Percentiles rank a stretch among this genome's conserved stretches.
phyloP scores from a whole-genome alignment of 2,329 filamentous ascomycete species.

The Emmonsia crescens region DNA sequence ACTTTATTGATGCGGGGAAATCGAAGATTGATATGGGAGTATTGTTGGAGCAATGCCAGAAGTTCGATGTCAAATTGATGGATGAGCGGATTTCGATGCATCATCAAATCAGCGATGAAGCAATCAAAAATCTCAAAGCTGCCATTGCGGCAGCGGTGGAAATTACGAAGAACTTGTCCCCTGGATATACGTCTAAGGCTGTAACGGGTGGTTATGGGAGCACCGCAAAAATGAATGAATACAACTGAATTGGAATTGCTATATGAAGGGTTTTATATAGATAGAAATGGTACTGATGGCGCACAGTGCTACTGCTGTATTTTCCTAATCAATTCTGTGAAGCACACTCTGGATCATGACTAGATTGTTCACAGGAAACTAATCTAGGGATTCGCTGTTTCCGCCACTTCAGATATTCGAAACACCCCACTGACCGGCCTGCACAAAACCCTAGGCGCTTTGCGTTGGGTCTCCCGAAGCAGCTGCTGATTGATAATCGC shows the following conservation, averaged over 20 bases:
- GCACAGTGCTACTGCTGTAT: background rate
- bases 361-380: background rate
- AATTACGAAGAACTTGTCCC: constrained; percentile 16
- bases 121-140: constrained; percentile 15
- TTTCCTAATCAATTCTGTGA: background rate
- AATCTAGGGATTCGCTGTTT: background rate
- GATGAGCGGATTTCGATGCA: constrained; percentile 19
- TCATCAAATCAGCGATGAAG: constrained; percentile 27
- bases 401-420: background rate
- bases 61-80: constrained; percentile 17
- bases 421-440: background rate
- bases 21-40: constrained; percentile 18
- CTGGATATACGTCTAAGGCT: constrained; percentile 12
- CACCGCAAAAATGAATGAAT: constrained; percentile 20
- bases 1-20: constrained; percentile 16
- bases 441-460: background rate
- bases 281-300: background rate
- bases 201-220: constrained; percentile 15
- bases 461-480: constrained; percentile 15
- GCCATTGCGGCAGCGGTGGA: constrained; percentile 17
- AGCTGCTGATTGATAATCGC: constrained; percentile 19
- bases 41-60: constrained; percentile 17
- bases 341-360: background rate
- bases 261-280: background rate
- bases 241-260: constrained; percentile 13